Base-by-base conservation (phyloP, 2,329 filamentous ascomycete genomes). In the Hymenotorrendiella dingleyae region DNA sequence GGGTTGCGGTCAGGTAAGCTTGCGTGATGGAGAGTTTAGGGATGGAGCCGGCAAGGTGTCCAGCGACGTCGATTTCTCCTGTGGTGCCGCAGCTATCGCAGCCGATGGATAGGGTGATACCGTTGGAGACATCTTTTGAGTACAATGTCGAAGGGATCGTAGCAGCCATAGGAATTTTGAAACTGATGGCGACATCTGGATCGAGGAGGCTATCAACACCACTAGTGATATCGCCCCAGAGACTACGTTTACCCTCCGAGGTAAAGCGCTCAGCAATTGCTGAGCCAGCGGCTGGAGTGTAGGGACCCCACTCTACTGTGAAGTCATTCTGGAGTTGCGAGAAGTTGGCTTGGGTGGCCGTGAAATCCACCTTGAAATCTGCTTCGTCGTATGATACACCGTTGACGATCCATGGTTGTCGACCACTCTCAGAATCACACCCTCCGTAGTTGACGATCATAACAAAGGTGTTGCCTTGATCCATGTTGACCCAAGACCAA, bases 381-480 rank as follows among this genome's bases (percentile, higher is more conserved):
- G 33, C 14, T 10, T 37, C n/a, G 16, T 38, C 34, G 12, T 42
- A 46, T 16, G 17, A 23, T 4, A 29, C 35, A 6, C 16, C 16
- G 17, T 16, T 46, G 9, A 46, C 23, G 10, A 42, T 11, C 43
- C 39, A 46, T 2, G 43, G 43, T 20, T 46, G 33, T 9, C 43
- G 38, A 12, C 33, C 39, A 11, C 24, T 32, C 4, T 37, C 39
- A 6, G 16, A 12, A 21, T 17, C 19, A 14, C 43, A 46, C 6
- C 27, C 27, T 2, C 38, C 34, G 27, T 38, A 46, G 21, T 46
- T 46, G 12, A 46, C 43, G 21, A 46, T 32, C 43, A 46, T 46
- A 7, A 46, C 28, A 22, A 46, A 42, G n/a, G 38, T 42, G 10
- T 35, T 26, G 3, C 35, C 22, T 3, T 21, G 27, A n/a, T 29